phyloP scores from a whole-genome alignment of 345 rosid genomes.

The Hibiscus mutabilis region DNA sequence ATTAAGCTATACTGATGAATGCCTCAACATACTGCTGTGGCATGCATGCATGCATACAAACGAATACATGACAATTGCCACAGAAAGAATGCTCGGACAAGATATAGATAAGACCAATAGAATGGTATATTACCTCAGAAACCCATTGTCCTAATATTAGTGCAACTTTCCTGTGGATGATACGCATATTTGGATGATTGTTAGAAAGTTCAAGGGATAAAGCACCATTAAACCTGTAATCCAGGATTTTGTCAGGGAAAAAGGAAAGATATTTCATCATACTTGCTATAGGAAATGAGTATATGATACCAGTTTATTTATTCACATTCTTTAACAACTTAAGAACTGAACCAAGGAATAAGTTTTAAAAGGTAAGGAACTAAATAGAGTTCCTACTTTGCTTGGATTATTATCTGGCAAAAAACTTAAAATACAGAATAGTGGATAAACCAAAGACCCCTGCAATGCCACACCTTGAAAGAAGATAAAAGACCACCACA shows the following conservation, averaged over 20 bases:
- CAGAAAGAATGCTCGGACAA: not conserved
- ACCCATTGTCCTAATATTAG: slow-evolving; percentile 97
- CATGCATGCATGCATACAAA: not conserved
- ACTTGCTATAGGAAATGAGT: slow-evolving; percentile 6
- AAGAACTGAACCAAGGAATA: not conserved
- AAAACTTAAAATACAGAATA: not conserved
- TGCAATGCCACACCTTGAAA: not conserved
- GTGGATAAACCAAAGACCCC: not conserved
- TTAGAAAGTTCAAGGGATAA: slow-evolving; percentile 83
- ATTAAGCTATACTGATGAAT: not conserved
- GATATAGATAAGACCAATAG: not conserved
- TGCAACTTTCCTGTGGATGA: slow-evolving; percentile 93
- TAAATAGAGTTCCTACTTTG: not conserved
- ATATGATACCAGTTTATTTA: not conserved
- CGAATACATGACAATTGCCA: not conserved
- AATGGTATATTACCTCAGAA: slow-evolving; percentile 63
- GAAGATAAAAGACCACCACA: not conserved
- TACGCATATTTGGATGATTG: slow-evolving; percentile 82
- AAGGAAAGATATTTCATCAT: slow-evolving; percentile 1
- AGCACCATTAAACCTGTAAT: slow-evolving; percentile 88
- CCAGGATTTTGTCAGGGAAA: slow-evolving; percentile 2
- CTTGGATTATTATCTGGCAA: not conserved
- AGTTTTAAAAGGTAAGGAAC: not conserved
- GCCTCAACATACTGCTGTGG: not conserved
- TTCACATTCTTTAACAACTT: not conserved